Percentiles rank a stretch among this genome's conserved stretches.
Evolutionary conservation across 75 land plant genomes (phyloP).

Genomic region (Pinus taeda): DNA sequence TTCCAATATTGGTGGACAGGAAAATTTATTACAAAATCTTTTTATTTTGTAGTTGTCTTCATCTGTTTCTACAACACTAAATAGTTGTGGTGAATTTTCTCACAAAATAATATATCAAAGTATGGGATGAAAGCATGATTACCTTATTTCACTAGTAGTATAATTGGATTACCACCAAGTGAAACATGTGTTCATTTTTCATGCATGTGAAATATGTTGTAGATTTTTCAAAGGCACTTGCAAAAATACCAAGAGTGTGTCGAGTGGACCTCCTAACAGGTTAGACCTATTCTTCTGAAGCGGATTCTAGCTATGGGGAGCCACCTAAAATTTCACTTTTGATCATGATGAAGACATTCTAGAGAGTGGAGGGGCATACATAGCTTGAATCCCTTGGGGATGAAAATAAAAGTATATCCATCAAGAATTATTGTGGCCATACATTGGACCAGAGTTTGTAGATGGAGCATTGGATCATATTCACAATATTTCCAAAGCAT

Average conservation of each 20-base stretch:
- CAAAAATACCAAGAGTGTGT: conserved; percentile 50
- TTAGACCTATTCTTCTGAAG: conserved; percentile 45
- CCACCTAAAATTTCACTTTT: conserved; percentile 50
- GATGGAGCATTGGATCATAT: conserved; percentile 85
- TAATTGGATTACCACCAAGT: not conserved
- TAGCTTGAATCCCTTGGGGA: conserved; percentile 84
- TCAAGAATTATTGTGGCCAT: conserved; percentile 81
- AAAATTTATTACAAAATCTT: conserved; percentile 1
- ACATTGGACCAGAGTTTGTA: conserved; percentile 80
- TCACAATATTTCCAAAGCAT: conserved; percentile 76
- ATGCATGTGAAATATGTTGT: conserved; percentile 56
- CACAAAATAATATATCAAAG: not conserved
- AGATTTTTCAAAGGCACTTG: conserved; percentile 53
- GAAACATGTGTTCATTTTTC: not conserved
- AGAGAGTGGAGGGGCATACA: conserved; percentile 88
- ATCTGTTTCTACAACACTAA: not conserved
- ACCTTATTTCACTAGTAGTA: not conserved
- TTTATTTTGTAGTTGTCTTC: not conserved
- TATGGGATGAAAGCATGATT: not conserved
- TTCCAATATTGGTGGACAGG: conserved; percentile 78
- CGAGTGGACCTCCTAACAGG: conserved; percentile 50
- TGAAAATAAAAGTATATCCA: conserved; percentile 67
- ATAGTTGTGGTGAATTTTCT: not conserved
- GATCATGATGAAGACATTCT: conserved; percentile 54
- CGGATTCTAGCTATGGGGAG: conserved; percentile 59